Evolutionary conservation across 148 eudicot genomes (phyloP), one percentile per base, ranked within the genome.

Genomic region (Fagopyrum esculentum): DNA sequence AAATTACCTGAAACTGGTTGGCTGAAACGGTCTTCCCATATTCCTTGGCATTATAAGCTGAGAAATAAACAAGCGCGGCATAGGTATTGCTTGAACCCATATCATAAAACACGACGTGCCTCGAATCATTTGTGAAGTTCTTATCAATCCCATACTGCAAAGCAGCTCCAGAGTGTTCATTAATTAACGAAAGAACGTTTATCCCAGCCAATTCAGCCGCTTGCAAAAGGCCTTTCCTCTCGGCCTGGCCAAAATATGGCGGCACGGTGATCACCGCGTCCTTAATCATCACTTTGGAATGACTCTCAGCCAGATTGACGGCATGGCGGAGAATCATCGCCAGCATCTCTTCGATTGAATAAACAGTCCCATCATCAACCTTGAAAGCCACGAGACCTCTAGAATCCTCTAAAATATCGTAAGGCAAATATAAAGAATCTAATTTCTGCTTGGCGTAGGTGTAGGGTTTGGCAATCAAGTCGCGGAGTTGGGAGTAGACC

Each of bases 91-190:
- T 75, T 3, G 99, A 83, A 7, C 99, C 99, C 99, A 96, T 92
- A 61, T 96, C 97, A 72, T 92, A 96, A 50, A 96, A 90, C 74
- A 96, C 85, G 7, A 96, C 95, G 78, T 92, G 77, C 79, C 89
- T 86, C 7, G 98, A 89, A 11, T 86, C 99, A 64, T 96, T 92
- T 1, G 88, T 87, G 76, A 96, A 92, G 82, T 92, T 93, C 87
- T 92, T 96, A 78, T 96, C 99, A 82, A 96, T 96, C 61, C 97
- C 99, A 78, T 92, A 96, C 87, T 96, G 99, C 82, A 96, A 57
- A 5, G 99, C 99, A 3, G 94, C 99, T 2, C 97, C 98, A 0
- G 95, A 86, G 78, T 96, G 97, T 75, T 96, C 98, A 80, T 96
- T 90, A 12, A 96, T 78, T 77, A 96, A 82, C 1, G 98, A 86